Evolutionary conservation across 179 eudicot genomes (phyloP).

Genomic region (Silene vulgaris): DNA sequence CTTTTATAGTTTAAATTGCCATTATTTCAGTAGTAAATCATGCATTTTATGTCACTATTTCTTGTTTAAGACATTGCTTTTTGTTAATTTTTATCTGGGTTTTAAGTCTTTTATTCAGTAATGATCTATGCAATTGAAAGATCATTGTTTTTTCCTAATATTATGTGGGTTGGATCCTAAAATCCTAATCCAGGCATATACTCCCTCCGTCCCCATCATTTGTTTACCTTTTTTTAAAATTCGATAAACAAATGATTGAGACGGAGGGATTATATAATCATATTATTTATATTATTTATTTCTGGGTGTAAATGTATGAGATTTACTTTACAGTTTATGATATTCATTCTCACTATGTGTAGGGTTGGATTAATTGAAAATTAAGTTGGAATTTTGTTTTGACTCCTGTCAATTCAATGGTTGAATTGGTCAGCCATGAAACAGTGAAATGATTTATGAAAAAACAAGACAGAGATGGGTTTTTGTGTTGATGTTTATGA

Average conservation of each 20-base stretch:
- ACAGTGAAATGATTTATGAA: background rate
- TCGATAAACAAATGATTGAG: too few species aligned
- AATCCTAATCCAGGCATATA: background rate
- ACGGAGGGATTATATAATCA: background rate
- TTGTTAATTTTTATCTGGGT: background rate
- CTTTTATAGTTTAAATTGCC: slow-evolving; percentile 22
- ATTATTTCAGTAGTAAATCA: background rate
- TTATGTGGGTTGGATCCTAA: slow-evolving; percentile 9
- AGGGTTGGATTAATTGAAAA: background rate
- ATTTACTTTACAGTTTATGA: slow-evolving; percentile 10
- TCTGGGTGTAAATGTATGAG: background rate
- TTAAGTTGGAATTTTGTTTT: background rate
- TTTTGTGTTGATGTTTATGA: background rate
- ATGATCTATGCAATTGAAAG: background rate
- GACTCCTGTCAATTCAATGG: background rate
- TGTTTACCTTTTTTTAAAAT: too few species aligned
- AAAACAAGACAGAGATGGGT: background rate
- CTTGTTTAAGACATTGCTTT: background rate
- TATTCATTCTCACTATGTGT: background rate
- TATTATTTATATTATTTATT: background rate
- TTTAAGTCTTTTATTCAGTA: background rate
- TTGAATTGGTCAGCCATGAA: slow-evolving; percentile 20
- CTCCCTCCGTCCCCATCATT: too few species aligned
- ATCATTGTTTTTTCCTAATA: slow-evolving; percentile 7
- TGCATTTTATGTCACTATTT: background rate